Conservation (phyloP, 2,329 filamentous ascomycete species). For the Neopestalotiopsis sp. region DNA sequence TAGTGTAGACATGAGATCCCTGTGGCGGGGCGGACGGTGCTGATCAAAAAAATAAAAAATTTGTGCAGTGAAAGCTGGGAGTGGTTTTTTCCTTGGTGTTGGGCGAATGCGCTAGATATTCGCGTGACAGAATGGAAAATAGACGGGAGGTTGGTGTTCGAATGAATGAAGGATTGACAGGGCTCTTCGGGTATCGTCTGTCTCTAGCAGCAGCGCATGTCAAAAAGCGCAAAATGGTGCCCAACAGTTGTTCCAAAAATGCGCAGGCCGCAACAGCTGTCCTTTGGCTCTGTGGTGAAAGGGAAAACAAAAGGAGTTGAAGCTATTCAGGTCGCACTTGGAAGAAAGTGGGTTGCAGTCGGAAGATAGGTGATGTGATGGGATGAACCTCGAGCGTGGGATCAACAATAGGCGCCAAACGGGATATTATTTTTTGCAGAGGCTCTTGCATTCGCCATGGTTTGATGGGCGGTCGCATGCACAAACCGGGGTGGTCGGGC, state of each 20-base stretch:
- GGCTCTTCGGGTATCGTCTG: neutral
- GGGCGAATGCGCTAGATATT: neutral
- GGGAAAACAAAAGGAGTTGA: constrained; percentile 6
- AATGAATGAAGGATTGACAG: neutral
- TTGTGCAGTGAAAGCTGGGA: neutral
- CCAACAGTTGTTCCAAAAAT: neutral
- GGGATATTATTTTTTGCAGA: constrained; percentile 15
- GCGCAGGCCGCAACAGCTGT: neutral
- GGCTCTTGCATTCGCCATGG: neutral
- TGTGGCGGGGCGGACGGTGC: neutral
- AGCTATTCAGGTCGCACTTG: constrained; percentile 7
- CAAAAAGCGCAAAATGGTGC: neutral
- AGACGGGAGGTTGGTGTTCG: neutral
- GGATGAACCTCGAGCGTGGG: constrained; percentile 1
- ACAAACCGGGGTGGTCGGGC: neutral
- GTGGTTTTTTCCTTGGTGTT: neutral
- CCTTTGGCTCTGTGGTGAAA: neutral
- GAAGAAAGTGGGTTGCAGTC: constrained; percentile 4
- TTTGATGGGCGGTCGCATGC: neutral
- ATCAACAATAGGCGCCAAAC: constrained; percentile 17
- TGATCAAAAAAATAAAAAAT: neutral
- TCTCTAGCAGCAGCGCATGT: neutral
- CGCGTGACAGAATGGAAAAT: neutral
- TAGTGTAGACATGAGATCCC: neutral
- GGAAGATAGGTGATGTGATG: constrained; percentile 2